Evolutionary conservation across 2,329 filamentous ascomycete species (phyloP), one percentile per base, ranked within the genome.

Genomic region (Claviceps arundinis): DNA sequence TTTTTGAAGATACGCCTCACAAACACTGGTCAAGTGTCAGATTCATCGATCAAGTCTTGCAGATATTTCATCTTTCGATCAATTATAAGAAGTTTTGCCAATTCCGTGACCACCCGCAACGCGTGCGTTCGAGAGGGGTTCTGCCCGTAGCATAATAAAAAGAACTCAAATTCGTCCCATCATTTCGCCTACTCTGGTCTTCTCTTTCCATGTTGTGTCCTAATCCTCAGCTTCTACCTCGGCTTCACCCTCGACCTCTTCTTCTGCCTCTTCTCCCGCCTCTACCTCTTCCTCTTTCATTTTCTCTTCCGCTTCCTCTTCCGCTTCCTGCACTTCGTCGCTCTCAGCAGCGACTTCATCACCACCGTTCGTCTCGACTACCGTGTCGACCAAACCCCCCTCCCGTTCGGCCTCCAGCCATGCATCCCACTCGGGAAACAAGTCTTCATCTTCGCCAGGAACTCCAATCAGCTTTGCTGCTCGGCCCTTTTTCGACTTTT

Each of bases 401-500:
- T 89, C 83, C 54, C 77, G 79, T 72, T 97, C 93, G 56, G 95
- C 65, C 62, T 78, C 77, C 60, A 97, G 65, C 74, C 88, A 96
- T 68, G 93, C 85, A 4, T 95, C 87, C 93, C 93, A 98, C 62
- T 96, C 89, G 0, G 91, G 91, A 71, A 98, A 98, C 59, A 98
- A 77, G 2, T 95, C 90, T 42, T 85, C 85, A 54, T 89, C 87
- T 59, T 87, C 84, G 0, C 81, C 86, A 0, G 93, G 93, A 0
- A 88, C 77, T 55, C 87, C 91, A 51, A 98, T 78, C 49, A 89
- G 75, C 70, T 91, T 85, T 11, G 86, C 81, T 4, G 97, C 85
- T 58, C 93, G 88, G 11, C 77, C 79, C 74, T 94, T 95, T 66
- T 91, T 91, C 50, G 76, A 77, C 70, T 88, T 87, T 66, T 96